A percentile compares a stretch with the other conserved stretches of the same genome.
These are phyloP conservation scores for Amorphotheca resinae DNA, from an alignment of 495 filamentous ascomycete species.

Conservation along the genomic window DNA sequence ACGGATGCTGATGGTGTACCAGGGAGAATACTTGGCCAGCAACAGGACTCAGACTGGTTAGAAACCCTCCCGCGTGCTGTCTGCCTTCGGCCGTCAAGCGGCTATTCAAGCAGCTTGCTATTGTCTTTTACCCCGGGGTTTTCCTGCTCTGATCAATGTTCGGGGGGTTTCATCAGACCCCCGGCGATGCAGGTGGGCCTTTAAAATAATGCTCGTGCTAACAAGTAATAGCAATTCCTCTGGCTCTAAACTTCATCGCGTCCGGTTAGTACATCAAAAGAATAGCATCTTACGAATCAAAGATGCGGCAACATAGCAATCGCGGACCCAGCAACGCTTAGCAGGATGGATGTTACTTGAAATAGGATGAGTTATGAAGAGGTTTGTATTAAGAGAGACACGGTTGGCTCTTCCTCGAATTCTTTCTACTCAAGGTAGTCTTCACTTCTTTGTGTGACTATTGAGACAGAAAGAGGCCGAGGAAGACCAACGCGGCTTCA, in stretches of 20 bases:
- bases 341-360: conserved; percentile 11
- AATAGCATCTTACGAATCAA: conserved; percentile 12
- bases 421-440: conserved; percentile 4
- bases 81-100: too few species aligned
- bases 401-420: conserved; percentile 17
- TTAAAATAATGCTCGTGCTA: conserved; percentile 8
- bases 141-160: too few species aligned
- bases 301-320: conserved; percentile 27
- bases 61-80: conserved; percentile 22
- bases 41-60: conserved; percentile 69
- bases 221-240: conserved; percentile 43
- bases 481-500: conserved; percentile 51
- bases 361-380: conserved; percentile 24
- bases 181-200: neutral
- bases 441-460: neutral
- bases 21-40: conserved; percentile 49
- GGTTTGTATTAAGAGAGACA: conserved; percentile 33
- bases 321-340: conserved; percentile 17
- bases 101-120: too few species aligned
- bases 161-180: too few species aligned
- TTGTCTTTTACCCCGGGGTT: too few species aligned
- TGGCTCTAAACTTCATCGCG: conserved; percentile 72
- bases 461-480: conserved; percentile 1
- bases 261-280: conserved; percentile 54
- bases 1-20: conserved; percentile 1